A percentile compares a stretch with the other conserved stretches of the same genome.
Evolutionary conservation across 2,329 filamentous ascomycete genomes (phyloP).

Genomic region (Exophiala xenobiotica): DNA sequence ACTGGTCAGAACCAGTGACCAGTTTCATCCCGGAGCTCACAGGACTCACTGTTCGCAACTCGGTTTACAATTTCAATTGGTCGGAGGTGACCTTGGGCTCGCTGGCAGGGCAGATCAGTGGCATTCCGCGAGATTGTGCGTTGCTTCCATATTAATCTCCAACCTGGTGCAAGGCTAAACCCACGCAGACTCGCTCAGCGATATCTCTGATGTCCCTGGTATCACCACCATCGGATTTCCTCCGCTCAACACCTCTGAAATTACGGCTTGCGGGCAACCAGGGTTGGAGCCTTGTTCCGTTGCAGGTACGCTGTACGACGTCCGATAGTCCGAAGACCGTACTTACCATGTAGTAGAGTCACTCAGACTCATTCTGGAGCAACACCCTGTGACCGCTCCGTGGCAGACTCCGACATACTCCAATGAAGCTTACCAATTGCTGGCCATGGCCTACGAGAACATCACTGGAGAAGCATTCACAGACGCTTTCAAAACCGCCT

Average conservation of each 20-base stretch:
- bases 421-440: conserved; percentile 38
- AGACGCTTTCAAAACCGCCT: conserved; percentile 27
- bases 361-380: conserved; percentile 7
- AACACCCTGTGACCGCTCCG: conserved; percentile 17
- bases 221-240: conserved; percentile 5
- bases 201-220: conserved; percentile 5
- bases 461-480: conserved; percentile 41
- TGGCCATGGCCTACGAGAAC: conserved; percentile 42
- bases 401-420: conserved; percentile 39
- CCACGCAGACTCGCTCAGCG: not conserved
- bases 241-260: conserved; percentile 5
- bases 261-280: conserved; percentile 6
- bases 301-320: not conserved
- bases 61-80: conserved; percentile 41
- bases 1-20: conserved; percentile 42
- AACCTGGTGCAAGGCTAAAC: not conserved
- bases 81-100: conserved; percentile 49
- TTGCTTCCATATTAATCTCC: too few species aligned
- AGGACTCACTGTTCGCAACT: conserved; percentile 3
- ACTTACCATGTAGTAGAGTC: conserved; percentile 4
- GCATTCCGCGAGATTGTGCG: conserved; percentile 13
- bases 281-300: not conserved
- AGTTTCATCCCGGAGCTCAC: conserved; percentile 43
- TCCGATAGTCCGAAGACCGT: not conserved
- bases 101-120: conserved; percentile 46